These are phyloP conservation scores for Austroboletus novae-zelandiae DNA, from an alignment of 1,284 basidiomycete genomes.

Conservation along the genomic window DNA sequence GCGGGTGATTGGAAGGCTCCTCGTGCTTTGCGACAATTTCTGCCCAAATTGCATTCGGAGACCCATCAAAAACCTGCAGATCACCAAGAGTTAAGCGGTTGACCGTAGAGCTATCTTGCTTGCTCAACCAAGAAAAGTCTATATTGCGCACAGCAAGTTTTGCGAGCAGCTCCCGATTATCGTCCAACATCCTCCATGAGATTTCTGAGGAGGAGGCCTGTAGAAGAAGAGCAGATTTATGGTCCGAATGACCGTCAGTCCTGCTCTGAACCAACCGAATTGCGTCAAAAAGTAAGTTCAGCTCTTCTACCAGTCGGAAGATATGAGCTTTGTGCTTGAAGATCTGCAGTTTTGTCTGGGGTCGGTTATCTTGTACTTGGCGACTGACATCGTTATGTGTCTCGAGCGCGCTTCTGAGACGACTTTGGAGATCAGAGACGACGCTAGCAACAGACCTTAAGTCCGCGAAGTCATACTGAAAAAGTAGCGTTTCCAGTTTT, in stretches of 20 bases:
- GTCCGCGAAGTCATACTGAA: constrained; percentile 91
- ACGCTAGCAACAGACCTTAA: constrained; percentile 65
- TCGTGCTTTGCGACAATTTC: constrained; percentile 84
- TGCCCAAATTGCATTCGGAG: constrained; percentile 80
- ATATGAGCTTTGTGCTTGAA: constrained; percentile 78
- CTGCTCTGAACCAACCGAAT: constrained; percentile 82
- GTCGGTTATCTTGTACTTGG: constrained; percentile 38
- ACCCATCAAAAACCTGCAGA: constrained; percentile 86
- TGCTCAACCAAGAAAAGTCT: constrained; percentile 82
- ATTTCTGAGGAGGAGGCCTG: constrained; percentile 85
- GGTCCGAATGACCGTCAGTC: constrained; percentile 66
- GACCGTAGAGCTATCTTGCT: constrained; percentile 86
- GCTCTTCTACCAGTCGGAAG: constrained; percentile 73
- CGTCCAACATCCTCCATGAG: constrained; percentile 92
- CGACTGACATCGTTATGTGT: constrained; percentile 53
- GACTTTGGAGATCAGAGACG: constrained; percentile 73
- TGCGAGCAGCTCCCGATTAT: constrained; percentile 71
- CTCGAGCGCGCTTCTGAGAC: constrained; percentile 69
- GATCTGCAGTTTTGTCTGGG: constrained; percentile 53
- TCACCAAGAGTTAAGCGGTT: constrained; percentile 79
- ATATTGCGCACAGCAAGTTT: constrained; percentile 84
- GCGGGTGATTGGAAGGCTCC: constrained; percentile 64
- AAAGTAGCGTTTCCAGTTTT: constrained; percentile 81
- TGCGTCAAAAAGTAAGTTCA: constrained; percentile 87
- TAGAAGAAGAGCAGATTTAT: constrained; percentile 80